Evolutionary conservation across 768 basidiomycete genomes (phyloP), one percentile per base, ranked within the genome.

Genomic region (Gloeophyllum trabeum): DNA sequence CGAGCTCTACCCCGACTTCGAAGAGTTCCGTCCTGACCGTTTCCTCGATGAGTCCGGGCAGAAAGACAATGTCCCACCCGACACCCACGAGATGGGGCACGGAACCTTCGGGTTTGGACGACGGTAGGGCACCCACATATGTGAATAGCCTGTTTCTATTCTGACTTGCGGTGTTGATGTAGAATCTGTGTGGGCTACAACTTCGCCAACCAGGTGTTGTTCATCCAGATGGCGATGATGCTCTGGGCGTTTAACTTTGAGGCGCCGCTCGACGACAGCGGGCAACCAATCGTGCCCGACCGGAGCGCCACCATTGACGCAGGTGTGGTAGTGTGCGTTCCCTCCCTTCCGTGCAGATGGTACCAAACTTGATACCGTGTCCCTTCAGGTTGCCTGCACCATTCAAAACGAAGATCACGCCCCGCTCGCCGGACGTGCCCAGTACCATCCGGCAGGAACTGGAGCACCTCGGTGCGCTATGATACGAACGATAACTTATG

Each of bases 131-230:
- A 12, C 35, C 43, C 6, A 37, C 13, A 10, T 10, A 30, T 14
- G 38, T 44, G 18, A n/a, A 22, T 13, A 20, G 13, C 5, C 5
- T 34, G 22, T 24, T 16, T 24, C n/a, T n/a, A n/a, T n/a, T n/a
- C n/a, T n/a, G n/a, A 5, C 25, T 19, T 14, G 23, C 24, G 24
- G 5, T 32, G 16, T 20, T 16, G 10, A 10, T 37, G 13, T 26
- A 48, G 58, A 35, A 58, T 60, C 13, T 66, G 64, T 41, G 50
- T 55, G 14, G 64, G 64, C 13, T 46, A 51, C 19, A 51, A 60
- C 41, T 45, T 64, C 16, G 63, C 63, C 1, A 59, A 61, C 40
- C 47, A 58, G 12, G 53, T 57, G 13, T 35, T 65, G 24, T 65
- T 62, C 43, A 60, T 64, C 24, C 48, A 51, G 23, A 54, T 61